phyloP scores from a whole-genome alignment of 2,329 filamentous ascomycete species.

The Fusarium oligoseptatum region DNA sequence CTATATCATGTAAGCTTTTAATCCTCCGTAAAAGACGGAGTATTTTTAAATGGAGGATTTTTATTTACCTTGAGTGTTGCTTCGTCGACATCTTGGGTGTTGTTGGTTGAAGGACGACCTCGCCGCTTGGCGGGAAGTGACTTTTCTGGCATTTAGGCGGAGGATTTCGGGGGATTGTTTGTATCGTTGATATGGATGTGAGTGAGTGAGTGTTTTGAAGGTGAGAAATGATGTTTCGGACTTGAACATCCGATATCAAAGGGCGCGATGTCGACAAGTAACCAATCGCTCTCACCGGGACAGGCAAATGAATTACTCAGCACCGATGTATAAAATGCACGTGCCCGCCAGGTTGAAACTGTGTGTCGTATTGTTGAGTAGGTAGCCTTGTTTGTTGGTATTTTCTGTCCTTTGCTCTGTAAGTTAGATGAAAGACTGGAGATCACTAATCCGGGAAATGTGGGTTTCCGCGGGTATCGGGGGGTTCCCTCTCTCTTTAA shows the following conservation, averaged over 20 bases:
- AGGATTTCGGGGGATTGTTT: too few relatives aligned
- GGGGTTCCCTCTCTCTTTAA: not conserved
- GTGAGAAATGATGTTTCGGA: not conserved
- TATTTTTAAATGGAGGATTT: not conserved
- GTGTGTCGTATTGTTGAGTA: not conserved
- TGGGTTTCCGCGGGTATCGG: conserved; percentile 4
- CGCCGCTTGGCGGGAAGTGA: conserved; percentile 34
- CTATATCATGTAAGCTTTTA: conserved; percentile 29
- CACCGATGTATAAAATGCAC: not conserved
- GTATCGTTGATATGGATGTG: conserved; percentile 4
- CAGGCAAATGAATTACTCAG: not conserved
- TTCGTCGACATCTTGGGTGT: conserved; percentile 36
- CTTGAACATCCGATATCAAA: conserved; percentile 5
- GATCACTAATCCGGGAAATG: not conserved
- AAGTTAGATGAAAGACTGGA: not conserved
- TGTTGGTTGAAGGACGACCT: conserved; percentile 36
- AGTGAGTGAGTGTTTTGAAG: not conserved
- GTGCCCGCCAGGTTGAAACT: not conserved
- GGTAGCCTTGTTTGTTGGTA: too few relatives aligned
- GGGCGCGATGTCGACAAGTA: not conserved
- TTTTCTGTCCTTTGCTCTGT: not conserved
- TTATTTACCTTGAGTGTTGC: conserved; percentile 41
- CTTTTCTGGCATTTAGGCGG: conserved; percentile 21
- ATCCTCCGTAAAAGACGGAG: not conserved
- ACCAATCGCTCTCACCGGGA: not conserved